These are phyloP conservation scores for Oenanthe javanica DNA, from an alignment of 140 eudicot species.

Conservation along the genomic window DNA sequence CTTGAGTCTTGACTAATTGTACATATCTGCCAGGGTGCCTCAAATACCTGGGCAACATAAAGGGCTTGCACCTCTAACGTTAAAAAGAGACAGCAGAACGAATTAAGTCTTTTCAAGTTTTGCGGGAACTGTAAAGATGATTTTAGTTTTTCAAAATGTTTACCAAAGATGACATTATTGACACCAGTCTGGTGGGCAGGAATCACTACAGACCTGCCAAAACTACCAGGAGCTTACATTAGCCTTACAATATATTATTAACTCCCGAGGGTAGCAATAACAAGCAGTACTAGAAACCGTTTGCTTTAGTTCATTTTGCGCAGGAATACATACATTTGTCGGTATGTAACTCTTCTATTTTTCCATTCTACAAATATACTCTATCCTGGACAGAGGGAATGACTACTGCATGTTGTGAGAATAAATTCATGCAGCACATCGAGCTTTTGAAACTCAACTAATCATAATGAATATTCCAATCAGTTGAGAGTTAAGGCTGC, in stretches of 20 bases:
- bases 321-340: background rate
- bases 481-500: background rate
- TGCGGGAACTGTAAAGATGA: background rate
- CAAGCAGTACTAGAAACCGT: background rate
- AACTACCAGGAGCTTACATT: background rate
- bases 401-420: background rate
- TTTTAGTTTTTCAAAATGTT: background rate
- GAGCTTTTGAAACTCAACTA: background rate
- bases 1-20: background rate
- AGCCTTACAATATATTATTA: background rate
- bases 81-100: background rate
- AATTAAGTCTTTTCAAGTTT: background rate
- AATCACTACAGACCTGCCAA: background rate
- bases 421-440: background rate
- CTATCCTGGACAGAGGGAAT: background rate
- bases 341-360: background rate
- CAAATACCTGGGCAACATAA: background rate
- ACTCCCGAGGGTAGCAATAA: background rate
- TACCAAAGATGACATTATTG: background rate
- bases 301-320: background rate
- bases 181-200: background rate
- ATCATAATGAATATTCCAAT: background rate
- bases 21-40: background rate
- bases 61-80: background rate
- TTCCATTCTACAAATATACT: background rate